phyloP scores from a whole-genome alignment of 768 basidiomycete genomes.

The Suillus alpinus region DNA sequence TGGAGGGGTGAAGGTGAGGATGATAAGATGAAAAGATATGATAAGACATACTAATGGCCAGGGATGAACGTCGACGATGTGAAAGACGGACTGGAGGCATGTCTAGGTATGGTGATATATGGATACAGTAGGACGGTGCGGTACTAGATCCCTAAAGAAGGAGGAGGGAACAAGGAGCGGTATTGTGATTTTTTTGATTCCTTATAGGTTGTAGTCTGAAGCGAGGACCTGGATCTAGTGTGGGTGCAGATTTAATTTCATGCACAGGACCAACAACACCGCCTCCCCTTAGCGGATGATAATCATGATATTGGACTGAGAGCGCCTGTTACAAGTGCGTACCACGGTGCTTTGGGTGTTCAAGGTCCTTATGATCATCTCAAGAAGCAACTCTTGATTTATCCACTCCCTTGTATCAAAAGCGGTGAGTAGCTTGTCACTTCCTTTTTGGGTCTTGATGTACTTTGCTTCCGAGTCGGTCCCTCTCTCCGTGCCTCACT shows the following conservation, averaged over 20 bases:
- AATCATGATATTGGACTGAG: too few relatives aligned
- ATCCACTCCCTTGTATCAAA: constrained; percentile 16
- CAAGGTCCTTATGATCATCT: constrained; percentile 5
- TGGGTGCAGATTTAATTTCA: neutral
- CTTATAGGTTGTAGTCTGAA: constrained; percentile 26
- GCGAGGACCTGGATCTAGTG: constrained; percentile 2
- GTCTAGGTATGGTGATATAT: constrained; percentile 17
- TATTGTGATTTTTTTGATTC: constrained; percentile 24
- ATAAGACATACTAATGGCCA: constrained; percentile 30
- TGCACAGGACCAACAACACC: constrained; percentile 12
- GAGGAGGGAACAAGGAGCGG: constrained; percentile 17
- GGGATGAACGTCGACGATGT: constrained; percentile 42
- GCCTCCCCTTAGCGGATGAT: neutral
- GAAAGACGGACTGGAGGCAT: constrained; percentile 36
- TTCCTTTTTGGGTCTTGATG: constrained; percentile 9
- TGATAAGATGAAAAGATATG: neutral
- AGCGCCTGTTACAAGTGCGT: neutral
- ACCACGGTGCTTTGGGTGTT: neutral
- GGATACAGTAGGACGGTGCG: constrained; percentile 11
- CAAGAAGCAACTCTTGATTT: constrained; percentile 8
- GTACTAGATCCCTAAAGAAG: constrained; percentile 13
- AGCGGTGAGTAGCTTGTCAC: constrained; percentile 7
- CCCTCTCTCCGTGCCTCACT: too few relatives aligned
- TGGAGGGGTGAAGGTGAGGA: neutral
- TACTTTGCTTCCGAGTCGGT: constrained; percentile 5